Base-by-base conservation (phyloP, 2,329 filamentous ascomycete genomes). In the Venturia effusa region DNA sequence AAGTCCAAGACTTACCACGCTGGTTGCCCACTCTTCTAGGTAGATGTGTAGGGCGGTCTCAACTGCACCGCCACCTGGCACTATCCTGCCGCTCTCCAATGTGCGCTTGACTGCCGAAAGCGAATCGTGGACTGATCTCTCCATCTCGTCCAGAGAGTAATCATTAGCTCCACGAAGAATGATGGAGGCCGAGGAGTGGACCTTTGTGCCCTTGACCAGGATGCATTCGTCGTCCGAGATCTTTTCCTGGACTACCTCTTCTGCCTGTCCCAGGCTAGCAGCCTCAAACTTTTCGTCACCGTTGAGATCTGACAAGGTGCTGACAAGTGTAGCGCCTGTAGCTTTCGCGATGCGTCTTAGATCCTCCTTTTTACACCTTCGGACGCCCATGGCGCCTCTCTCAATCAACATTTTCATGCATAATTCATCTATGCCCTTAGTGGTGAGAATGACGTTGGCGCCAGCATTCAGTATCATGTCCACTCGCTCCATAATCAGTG, bases 31-130 rank as follows among this genome's bases (percentile, higher is more conserved):
- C 78, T 99, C 94, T 80, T 99, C 94, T 40, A 99, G 85, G 79
- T 97, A 99, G 74, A 99, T 99, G 80, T 97, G 94, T 68, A 99
- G 84, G 60, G 94, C 94, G n/a, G 94, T 97, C 81, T 99, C 94
- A 27, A 97, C 93, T 54, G 94, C 94, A 73, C 93, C 94, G 68
- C 94, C 94, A 68, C 94, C 94, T 19, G 94, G 94, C 45, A 99
- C 94, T 68, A 99, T 95, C 78, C 90, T 92, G 71, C 94, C 94
- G 73, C 91, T 96, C 80, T 99, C 94, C 8, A 99, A 83, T 3
- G 94, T 97, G 70, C 94, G 87, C 86, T 99, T 99, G 68, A 99
- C 92, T 59, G 94, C 94, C 69, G 90, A 97, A 59, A 99, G 83
- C 17, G 93, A 96, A 78, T 99, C 94, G 79, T 99, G 94, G 22